These are phyloP conservation scores for Penicillium daleae DNA, from an alignment of 495 filamentous ascomycete species.

Conservation along the genomic window DNA sequence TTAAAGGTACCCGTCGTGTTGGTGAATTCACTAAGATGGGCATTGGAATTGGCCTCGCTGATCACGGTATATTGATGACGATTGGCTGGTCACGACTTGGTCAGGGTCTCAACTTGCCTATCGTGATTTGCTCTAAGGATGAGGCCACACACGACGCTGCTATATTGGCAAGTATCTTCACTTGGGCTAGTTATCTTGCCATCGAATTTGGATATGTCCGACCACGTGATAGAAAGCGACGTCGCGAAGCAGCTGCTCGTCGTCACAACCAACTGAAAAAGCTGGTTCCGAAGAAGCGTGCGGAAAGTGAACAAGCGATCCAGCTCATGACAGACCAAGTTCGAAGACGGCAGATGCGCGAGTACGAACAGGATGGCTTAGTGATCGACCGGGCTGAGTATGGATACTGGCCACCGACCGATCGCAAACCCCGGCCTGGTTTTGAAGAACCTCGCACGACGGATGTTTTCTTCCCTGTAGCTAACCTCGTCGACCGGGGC, in stretches of 20 bases:
- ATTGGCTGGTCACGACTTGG: constrained; percentile 48
- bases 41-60: constrained; percentile 42
- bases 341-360: constrained; percentile 47
- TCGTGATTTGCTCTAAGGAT: constrained; percentile 43
- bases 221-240: constrained; percentile 41
- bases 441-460: constrained; percentile 34
- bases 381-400: constrained; percentile 49
- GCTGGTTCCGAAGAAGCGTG: constrained; percentile 45
- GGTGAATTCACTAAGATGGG: constrained; percentile 45
- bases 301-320: constrained; percentile 56
- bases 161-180: constrained; percentile 45
- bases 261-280: constrained; percentile 46
- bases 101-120: constrained; percentile 45
- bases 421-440: constrained; percentile 30
- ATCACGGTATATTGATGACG: constrained; percentile 42
- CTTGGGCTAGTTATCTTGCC: constrained; percentile 54
- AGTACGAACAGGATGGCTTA: constrained; percentile 42
- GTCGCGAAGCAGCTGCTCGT: constrained; percentile 38
- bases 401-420: constrained; percentile 38
- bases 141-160: constrained; percentile 42
- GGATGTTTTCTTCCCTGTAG: constrained; percentile 55
- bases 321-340: constrained; percentile 57
- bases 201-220: constrained; percentile 53
- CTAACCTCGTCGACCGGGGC: constrained; percentile 49
- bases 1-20: constrained; percentile 44